Conservation (phyloP, 305 asterid genomes). For the Fraxinus baroniana region DNA sequence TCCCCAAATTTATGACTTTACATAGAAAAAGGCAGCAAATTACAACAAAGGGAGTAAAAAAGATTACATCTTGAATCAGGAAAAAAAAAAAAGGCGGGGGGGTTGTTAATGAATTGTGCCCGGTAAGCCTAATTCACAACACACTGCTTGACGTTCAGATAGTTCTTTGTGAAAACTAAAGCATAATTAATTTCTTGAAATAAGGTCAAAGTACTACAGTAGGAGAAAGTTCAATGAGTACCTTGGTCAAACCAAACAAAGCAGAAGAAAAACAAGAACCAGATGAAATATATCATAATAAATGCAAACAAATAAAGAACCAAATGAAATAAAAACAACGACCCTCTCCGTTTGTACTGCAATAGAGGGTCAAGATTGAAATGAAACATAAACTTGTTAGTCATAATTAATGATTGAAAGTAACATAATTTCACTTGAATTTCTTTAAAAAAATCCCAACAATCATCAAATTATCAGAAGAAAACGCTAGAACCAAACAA, state of each 20-base stretch:
- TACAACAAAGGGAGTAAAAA: not conserved
- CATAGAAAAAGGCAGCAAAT: not conserved
- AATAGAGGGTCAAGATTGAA: conserved; percentile 7
- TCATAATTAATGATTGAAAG: conserved; percentile 35
- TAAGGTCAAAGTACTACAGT: not conserved
- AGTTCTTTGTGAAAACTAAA: not conserved
- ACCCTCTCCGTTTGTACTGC: conserved; percentile 4
- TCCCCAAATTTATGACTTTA: not conserved
- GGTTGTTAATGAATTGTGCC: not conserved
- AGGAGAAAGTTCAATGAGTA: not conserved
- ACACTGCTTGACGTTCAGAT: not conserved
- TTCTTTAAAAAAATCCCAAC: conserved; percentile 3
- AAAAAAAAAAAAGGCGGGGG: not conserved
- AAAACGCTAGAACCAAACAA: conserved; percentile 36
- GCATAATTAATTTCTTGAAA: not conserved
- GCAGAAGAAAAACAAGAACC: not conserved
- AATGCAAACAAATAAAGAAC: conserved; percentile 8
- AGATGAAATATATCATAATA: conserved; percentile 6
- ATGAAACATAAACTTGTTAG: conserved; percentile 19
- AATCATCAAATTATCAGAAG: not conserved
- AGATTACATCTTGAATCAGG: not conserved
- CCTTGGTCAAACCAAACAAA: conserved; percentile 39
- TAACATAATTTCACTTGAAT: conserved; percentile 1
- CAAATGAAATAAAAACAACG: not conserved
- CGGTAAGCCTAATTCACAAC: not conserved